A percentile compares a stretch with the other conserved stretches of the same genome.
Conservation (phyloP, 495 filamentous ascomycete species). For the Wilcoxina mikolae region DNA sequence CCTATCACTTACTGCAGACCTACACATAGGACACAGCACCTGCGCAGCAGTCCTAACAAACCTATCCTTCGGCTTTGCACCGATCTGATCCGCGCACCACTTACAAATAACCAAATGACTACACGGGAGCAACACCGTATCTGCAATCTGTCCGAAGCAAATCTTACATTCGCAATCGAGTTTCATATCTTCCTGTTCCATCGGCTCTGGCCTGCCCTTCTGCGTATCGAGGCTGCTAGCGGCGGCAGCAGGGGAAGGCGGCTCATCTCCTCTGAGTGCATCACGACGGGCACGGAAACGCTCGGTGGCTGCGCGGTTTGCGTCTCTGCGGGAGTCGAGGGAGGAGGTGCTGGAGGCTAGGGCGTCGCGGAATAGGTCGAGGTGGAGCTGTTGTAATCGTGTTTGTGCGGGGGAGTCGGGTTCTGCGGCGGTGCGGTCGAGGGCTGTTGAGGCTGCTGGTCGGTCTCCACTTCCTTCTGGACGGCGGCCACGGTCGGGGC, state of each 20-base stretch:
- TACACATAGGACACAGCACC: slow-evolving; percentile 18
- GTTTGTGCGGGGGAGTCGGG: neutral
- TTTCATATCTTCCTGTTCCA: slow-evolving; percentile 35
- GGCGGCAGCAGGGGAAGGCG: no score
- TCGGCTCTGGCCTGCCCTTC: slow-evolving; percentile 34
- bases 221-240: slow-evolving; percentile 26
- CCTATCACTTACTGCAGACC: slow-evolving; percentile 15
- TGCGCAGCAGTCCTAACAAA: slow-evolving; percentile 7
- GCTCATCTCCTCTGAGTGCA: no score
- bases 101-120: slow-evolving; percentile 43
- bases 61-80: slow-evolving; percentile 10
- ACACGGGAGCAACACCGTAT: slow-evolving; percentile 41
- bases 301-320: neutral
- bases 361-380: neutral
- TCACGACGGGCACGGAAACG: neutral
- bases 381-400: neutral
- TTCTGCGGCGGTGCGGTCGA: neutral
- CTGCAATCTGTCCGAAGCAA: slow-evolving; percentile 41
- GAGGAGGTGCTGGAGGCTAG: neutral
- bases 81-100: slow-evolving; percentile 26
- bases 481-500: neutral
- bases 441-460: neutral
- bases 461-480: neutral
- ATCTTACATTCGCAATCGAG: slow-evolving; percentile 41
- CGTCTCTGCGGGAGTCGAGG: neutral